A percentile compares a stretch with the other conserved stretches of the same genome.
Conservation (phyloP, 345 rosid genomes). For the Eucalyptus sp. region DNA sequence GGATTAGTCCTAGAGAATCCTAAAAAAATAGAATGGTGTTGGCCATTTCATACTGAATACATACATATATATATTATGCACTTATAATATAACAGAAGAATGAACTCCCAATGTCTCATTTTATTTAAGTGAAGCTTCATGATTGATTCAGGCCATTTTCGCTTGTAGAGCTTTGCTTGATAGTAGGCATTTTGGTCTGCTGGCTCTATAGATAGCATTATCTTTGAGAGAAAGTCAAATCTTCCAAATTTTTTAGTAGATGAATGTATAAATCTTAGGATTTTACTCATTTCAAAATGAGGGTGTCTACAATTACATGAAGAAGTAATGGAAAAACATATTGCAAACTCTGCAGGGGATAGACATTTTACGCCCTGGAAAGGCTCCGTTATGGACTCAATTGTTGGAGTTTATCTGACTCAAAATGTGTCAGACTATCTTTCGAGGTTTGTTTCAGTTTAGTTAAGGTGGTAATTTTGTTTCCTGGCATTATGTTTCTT, state of each 20-base stretch:
- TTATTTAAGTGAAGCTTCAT: neutral
- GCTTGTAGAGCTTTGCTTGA: neutral
- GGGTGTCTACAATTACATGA: neutral
- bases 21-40: neutral
- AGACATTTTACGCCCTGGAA: constrained; percentile 48
- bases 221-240: neutral
- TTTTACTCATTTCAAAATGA: neutral
- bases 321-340: neutral
- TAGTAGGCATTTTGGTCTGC: neutral
- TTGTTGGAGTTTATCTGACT: constrained; percentile 55
- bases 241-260: neutral
- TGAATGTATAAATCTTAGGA: neutral
- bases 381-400: constrained; percentile 60
- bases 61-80: neutral
- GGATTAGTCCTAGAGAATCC: neutral
- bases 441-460: constrained; percentile 34
- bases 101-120: neutral
- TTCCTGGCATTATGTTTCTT: neutral
- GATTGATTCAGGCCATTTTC: neutral
- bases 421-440: constrained; percentile 44
- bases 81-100: neutral
- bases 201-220: neutral
- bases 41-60: neutral
- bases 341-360: constrained; percentile 19
- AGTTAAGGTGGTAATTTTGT: neutral